These are phyloP conservation scores for Pleurotus ostreatus DNA, from an alignment of 768 basidiomycete species.

Conservation along the genomic window DNA sequence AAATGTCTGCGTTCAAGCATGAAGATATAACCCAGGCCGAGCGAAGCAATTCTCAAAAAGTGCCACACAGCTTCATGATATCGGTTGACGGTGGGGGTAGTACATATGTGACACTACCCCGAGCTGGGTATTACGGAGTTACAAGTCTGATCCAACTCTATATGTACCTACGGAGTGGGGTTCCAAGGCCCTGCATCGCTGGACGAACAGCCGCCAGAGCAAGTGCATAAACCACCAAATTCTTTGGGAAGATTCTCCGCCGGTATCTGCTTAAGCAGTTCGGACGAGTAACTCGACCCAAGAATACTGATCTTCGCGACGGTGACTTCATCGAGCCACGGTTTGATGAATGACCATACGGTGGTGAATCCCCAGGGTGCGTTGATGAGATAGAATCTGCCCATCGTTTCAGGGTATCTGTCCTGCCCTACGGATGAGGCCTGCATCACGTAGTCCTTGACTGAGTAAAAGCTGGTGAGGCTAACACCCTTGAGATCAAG, in stretches of 20 bases:
- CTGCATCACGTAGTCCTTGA: slow-evolving; percentile 85
- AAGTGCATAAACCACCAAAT: slow-evolving; percentile 80
- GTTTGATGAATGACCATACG: slow-evolving; percentile 87
- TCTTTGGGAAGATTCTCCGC: slow-evolving; percentile 80
- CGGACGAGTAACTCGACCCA: slow-evolving; percentile 68
- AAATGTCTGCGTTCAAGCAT: too few species aligned
- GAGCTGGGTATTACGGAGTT: not conserved
- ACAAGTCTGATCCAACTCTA: not conserved
- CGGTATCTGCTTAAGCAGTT: slow-evolving; percentile 78
- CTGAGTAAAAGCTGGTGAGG: slow-evolving; percentile 78
- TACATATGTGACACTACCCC: too few species aligned
- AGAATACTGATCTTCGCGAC: slow-evolving; percentile 93
- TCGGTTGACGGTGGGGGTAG: too few species aligned
- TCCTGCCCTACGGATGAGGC: slow-evolving; percentile 83
- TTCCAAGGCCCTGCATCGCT: slow-evolving; percentile 95
- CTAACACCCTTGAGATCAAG: slow-evolving; percentile 78
- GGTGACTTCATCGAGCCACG: slow-evolving; percentile 93
- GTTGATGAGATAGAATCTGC: slow-evolving; percentile 99
- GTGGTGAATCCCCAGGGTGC: slow-evolving; percentile 89
- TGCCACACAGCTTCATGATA: too few species aligned
- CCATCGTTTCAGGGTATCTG: slow-evolving; percentile 92
- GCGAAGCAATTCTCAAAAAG: too few species aligned
- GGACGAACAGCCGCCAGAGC: slow-evolving; percentile 77
- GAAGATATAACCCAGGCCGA: too few species aligned
- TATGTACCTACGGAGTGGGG: not conserved